These are phyloP conservation scores for Cerrena zonata DNA, from an alignment of 1,284 basidiomycete species.

Conservation along the genomic window DNA sequence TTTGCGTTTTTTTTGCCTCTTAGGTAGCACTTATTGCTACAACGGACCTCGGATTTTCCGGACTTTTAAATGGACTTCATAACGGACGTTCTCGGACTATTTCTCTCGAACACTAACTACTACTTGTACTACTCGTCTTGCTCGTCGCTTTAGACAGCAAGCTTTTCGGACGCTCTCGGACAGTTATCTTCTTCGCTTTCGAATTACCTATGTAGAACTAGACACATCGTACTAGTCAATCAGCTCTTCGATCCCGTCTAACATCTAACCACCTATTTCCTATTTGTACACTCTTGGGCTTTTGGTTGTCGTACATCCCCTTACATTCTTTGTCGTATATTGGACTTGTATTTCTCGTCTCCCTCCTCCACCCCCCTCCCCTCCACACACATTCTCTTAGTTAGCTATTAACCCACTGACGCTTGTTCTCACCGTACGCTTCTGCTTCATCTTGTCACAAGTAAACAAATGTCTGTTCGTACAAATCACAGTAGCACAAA, in stretches of 20 bases:
- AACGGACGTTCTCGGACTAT: slow-evolving; percentile 2
- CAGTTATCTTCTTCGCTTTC: background rate
- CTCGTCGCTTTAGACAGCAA: background rate
- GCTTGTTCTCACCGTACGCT: background rate
- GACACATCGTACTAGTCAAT: background rate
- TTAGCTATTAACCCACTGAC: background rate
- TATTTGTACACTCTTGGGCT: background rate
- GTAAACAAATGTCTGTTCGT: background rate
- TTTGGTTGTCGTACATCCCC: background rate
- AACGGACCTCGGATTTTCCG: background rate
- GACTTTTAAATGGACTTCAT: background rate
- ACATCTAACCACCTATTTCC: background rate
- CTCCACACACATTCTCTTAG: background rate
- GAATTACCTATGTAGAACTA: background rate
- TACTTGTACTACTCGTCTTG: background rate
- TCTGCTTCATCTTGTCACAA: background rate
- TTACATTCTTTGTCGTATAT: too few species aligned
- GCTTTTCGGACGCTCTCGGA: slow-evolving; percentile 2
- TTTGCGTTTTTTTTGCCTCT: slow-evolving; percentile 6
- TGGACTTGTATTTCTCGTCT: too few species aligned
- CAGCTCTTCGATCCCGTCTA: background rate
- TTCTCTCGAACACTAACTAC: background rate
- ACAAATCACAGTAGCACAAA: background rate
- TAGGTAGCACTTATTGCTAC: background rate
- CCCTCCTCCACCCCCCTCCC: too few species aligned